phyloP scores from a whole-genome alignment of 2,329 filamentous ascomycete genomes.

The Dendrostoma leiphaemia region DNA sequence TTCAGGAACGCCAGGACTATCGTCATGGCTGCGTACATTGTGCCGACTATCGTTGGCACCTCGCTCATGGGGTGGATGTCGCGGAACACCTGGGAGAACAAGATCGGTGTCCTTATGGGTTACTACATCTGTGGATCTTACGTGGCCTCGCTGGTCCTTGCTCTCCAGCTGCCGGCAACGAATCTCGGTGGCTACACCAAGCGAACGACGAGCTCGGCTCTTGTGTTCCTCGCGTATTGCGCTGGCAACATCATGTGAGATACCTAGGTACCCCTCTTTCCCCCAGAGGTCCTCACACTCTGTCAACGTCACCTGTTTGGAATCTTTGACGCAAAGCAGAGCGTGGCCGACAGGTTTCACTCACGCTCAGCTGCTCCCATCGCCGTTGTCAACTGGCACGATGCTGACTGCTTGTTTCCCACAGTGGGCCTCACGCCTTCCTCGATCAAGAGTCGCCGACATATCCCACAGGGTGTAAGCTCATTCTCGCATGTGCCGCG shows the following conservation, averaged over 20 bases:
- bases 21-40: slow-evolving; percentile 50
- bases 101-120: slow-evolving; percentile 46
- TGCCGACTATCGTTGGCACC: slow-evolving; percentile 49
- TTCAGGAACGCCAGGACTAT: slow-evolving; percentile 48
- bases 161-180: slow-evolving; percentile 49
- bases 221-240: slow-evolving; percentile 45
- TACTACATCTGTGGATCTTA: slow-evolving; percentile 50
- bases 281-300: too few species aligned
- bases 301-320: too few species aligned
- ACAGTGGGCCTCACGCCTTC: slow-evolving; percentile 42
- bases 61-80: slow-evolving; percentile 49
- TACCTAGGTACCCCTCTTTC: too few species aligned
- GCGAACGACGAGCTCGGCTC: slow-evolving; percentile 41
- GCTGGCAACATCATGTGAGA: slow-evolving; percentile 42
- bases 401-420: too few species aligned
- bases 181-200: slow-evolving; percentile 49
- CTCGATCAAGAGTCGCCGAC: slow-evolving; percentile 41
- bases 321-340: too few species aligned
- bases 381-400: too few species aligned
- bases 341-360: too few species aligned
- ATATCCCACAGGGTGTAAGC: slow-evolving; percentile 51
- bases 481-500: slow-evolving; percentile 45
- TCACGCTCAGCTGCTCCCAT: too few species aligned
- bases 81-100: slow-evolving; percentile 29
- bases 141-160: slow-evolving; percentile 51